phyloP scores from a whole-genome alignment of 352 stramenopile genomes.

The Phytophthora meadii region DNA sequence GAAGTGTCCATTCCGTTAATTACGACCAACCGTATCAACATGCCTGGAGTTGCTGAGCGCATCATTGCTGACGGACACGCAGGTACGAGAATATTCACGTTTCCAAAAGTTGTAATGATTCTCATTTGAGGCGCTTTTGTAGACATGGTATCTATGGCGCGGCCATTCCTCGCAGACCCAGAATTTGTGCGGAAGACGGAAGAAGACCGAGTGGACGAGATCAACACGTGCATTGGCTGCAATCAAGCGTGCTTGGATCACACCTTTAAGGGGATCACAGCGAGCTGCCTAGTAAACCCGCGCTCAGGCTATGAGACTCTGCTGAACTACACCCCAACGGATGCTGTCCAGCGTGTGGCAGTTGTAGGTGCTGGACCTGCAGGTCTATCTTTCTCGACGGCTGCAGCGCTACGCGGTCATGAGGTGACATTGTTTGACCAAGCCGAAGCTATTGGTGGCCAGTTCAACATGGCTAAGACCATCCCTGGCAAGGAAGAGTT shows the following conservation, averaged over 20 bases:
- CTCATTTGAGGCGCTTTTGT: background rate
- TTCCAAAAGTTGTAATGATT: background rate
- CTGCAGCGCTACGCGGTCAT: constrained; percentile 91
- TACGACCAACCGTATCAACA: constrained; percentile 98
- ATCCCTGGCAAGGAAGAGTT: constrained; percentile 98
- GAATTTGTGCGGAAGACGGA: constrained; percentile 94
- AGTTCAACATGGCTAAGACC: constrained; percentile 98
- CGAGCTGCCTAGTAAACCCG: constrained; percentile 97
- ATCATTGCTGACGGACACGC: constrained; percentile 89
- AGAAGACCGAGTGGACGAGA: constrained; percentile 90
- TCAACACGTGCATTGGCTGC: constrained; percentile 99
- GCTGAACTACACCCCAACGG: constrained; percentile 74
- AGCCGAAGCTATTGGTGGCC: constrained; percentile 85
- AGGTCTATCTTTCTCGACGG: constrained; percentile 92
- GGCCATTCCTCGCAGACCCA: constrained; percentile 96
- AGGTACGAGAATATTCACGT: constrained; percentile 16
- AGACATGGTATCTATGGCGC: constrained; percentile 88
- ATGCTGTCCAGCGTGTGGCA: constrained; percentile 68
- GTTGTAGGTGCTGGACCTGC: constrained; percentile 95
- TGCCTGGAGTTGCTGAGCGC: constrained; percentile 89
- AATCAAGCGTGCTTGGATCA: constrained; percentile 98
- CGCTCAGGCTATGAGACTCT: constrained; percentile 95
- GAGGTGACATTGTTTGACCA: constrained; percentile 95
- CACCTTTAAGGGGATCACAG: constrained; percentile 95
- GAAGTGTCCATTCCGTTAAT: constrained; percentile 93